These are phyloP conservation scores for Turnera subulata DNA, from an alignment of 345 rosid species.

Conservation along the genomic window DNA sequence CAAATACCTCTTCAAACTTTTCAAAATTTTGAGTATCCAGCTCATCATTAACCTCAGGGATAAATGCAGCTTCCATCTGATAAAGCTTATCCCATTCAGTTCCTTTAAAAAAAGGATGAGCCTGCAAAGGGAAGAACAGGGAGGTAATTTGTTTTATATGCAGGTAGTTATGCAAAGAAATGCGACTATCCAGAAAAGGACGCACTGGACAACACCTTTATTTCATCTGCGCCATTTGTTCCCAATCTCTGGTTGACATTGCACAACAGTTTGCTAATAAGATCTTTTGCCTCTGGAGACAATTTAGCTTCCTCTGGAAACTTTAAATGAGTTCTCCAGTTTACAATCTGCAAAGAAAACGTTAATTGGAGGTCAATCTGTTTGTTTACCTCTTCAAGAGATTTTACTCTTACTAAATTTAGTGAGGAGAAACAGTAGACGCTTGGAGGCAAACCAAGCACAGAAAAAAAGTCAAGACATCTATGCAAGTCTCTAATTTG, in stretches of 20 bases:
- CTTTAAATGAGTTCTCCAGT: conserved; percentile 94
- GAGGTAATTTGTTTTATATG: conserved; percentile 24
- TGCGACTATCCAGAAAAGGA: conserved; percentile 40
- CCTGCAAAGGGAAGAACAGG: conserved; percentile 41
- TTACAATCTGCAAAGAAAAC: conserved; percentile 56
- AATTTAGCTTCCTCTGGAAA: conserved; percentile 88
- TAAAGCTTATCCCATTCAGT: conserved; percentile 75
- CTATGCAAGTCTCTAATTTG: background rate
- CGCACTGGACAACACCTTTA: conserved; percentile 77
- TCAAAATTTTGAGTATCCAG: conserved; percentile 96
- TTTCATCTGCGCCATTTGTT: conserved; percentile 75
- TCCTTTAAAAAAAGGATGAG: conserved; percentile 76
- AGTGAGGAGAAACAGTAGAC: background rate
- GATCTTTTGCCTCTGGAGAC: conserved; percentile 69
- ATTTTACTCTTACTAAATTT: background rate
- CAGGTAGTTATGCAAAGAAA: conserved; percentile 13
- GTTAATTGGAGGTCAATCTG: background rate
- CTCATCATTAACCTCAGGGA: conserved; percentile 86
- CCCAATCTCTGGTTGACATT: conserved; percentile 82
- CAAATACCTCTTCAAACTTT: conserved; percentile 78
- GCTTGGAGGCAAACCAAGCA: background rate
- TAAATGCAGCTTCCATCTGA: conserved; percentile 84
- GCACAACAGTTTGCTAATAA: conserved; percentile 72
- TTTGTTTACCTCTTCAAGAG: background rate
- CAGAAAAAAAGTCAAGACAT: background rate